Evolutionary conservation across 495 filamentous ascomycete genomes (phyloP).

Genomic region (Xylaria venustula): DNA sequence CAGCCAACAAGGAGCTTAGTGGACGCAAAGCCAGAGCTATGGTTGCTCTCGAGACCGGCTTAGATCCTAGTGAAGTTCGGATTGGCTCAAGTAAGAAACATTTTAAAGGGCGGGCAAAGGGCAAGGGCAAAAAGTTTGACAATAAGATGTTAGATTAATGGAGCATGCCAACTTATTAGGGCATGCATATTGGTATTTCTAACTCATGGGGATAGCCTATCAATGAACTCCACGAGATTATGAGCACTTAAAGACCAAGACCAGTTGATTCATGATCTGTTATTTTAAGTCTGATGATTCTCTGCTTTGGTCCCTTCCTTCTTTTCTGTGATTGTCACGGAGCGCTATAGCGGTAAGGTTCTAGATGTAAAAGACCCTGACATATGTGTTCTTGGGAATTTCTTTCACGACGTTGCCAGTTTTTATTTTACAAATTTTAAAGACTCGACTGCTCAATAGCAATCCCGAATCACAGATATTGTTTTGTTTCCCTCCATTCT

Average conservation of each 20-base stretch:
- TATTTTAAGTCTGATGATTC: too few relatives aligned
- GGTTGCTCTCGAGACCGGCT: conserved; percentile 78
- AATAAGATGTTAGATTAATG: conserved; percentile 28
- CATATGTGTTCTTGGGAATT: too few relatives aligned
- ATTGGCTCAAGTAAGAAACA: conserved; percentile 82
- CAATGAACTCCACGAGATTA: neutral
- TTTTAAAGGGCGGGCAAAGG: conserved; percentile 74
- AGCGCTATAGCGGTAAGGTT: too few relatives aligned
- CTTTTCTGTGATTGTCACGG: too few relatives aligned
- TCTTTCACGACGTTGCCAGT: too few relatives aligned
- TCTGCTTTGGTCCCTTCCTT: too few relatives aligned
- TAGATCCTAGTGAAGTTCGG: conserved; percentile 81
- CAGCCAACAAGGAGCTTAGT: conserved; percentile 67
- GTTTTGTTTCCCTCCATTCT: neutral
- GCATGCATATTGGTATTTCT: neutral
- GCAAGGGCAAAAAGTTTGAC: conserved; percentile 50
- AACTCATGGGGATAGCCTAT: neutral
- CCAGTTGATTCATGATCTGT: too few relatives aligned
- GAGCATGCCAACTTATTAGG: neutral
- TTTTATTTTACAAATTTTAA: too few relatives aligned
- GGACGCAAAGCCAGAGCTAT: conserved; percentile 83
- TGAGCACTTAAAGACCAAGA: too few relatives aligned
- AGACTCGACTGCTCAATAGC: too few relatives aligned
- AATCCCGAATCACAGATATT: neutral
- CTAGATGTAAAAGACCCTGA: too few relatives aligned